These are phyloP conservation scores for Gaultheria prostrata DNA, from an alignment of 148 eudicot genomes.

Conservation along the genomic window DNA sequence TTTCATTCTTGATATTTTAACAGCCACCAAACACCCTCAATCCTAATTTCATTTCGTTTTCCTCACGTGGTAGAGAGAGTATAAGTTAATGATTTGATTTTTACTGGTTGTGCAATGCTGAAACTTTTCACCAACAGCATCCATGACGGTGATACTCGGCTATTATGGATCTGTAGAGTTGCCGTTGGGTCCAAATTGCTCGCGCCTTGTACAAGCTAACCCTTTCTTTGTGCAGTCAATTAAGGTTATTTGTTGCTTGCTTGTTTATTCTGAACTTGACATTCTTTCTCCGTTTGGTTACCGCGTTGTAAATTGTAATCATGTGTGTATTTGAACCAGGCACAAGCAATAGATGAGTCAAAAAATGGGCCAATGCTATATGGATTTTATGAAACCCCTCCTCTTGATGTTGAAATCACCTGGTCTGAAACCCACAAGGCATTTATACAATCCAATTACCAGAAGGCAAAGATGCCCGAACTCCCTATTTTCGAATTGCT, in stretches of 20 bases:
- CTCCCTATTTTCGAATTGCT: neutral
- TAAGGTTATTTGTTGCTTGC: slow-evolving; percentile 33
- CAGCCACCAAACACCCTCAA: neutral
- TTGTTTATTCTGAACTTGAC: neutral
- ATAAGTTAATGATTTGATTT: neutral
- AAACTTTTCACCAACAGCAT: slow-evolving; percentile 35
- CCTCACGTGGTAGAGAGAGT: neutral
- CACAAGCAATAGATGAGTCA: slow-evolving; percentile 34
- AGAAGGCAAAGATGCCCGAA: slow-evolving; percentile 29
- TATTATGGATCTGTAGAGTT: slow-evolving; percentile 47
- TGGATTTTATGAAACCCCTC: slow-evolving; percentile 58
- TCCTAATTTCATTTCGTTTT: neutral
- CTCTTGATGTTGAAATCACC: slow-evolving; percentile 47
- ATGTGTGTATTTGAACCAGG: slow-evolving; percentile 33
- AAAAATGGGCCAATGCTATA: slow-evolving; percentile 49
- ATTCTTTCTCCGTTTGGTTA: neutral
- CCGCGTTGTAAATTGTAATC: neutral
- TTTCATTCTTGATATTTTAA: neutral
- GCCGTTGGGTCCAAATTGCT: slow-evolving; percentile 50
- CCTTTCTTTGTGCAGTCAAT: slow-evolving; percentile 48
- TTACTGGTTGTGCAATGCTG: slow-evolving; percentile 14
- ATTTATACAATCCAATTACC: slow-evolving; percentile 28
- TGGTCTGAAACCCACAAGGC: slow-evolving; percentile 45
- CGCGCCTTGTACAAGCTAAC: slow-evolving; percentile 35
- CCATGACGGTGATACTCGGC: slow-evolving; percentile 48